Conservation (phyloP, 1,139 yeast species). For the Suhomyces wounanorum region DNA sequence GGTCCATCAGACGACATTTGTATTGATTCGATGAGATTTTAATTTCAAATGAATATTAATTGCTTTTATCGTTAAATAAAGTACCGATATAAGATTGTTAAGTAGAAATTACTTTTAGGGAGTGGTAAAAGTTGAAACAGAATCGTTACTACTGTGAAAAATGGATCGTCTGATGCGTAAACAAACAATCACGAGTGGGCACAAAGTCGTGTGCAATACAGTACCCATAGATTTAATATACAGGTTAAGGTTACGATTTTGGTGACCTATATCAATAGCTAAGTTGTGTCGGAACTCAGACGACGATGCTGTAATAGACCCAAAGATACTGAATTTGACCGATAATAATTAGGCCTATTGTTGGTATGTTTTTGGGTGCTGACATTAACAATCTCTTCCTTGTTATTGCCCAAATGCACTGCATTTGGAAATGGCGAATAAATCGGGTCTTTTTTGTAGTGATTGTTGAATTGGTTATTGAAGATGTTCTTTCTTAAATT, state of each 20-base stretch:
- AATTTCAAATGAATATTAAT: not conserved
- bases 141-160: not conserved
- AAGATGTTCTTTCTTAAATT: slow-evolving; percentile 6
- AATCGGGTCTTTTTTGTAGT: slow-evolving; percentile 47
- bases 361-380: slow-evolving; percentile 22
- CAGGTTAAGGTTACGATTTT: not conserved
- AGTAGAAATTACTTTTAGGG: not conserved
- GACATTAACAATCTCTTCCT: slow-evolving; percentile 28
- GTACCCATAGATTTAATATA: not conserved
- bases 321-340: slow-evolving; percentile 47
- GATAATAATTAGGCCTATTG: slow-evolving; percentile 31
- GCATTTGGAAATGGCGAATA: slow-evolving; percentile 43
- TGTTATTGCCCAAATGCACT: slow-evolving; percentile 41
- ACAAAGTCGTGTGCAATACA: not conserved
- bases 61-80: not conserved
- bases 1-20: slow-evolving; percentile 8
- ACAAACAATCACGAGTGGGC: slow-evolving; percentile 4
- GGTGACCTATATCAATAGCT: not conserved
- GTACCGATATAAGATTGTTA: not conserved
- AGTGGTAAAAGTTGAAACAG: not conserved
- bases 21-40: not conserved
- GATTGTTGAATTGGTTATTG: slow-evolving; percentile 40
- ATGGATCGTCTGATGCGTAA: slow-evolving; percentile 10
- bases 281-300: slow-evolving; percentile 4
- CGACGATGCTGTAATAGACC: slow-evolving; percentile 38